Evolutionary conservation across 2,329 filamentous ascomycete genomes (phyloP).

Genomic region (Nothopassalora personata): DNA sequence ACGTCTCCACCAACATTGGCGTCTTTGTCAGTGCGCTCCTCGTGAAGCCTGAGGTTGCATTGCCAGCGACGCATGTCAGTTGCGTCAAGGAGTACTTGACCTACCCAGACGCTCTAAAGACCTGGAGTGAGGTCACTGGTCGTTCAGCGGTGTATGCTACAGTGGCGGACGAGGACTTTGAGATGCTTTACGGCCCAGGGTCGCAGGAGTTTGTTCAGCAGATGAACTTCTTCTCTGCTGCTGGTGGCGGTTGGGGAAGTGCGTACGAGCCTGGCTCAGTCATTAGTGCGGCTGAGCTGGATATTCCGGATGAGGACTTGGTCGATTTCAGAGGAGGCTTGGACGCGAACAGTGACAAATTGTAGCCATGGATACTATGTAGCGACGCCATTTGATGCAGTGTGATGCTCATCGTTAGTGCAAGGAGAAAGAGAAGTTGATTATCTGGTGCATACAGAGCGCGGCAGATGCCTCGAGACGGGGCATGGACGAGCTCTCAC

Average conservation of each 20-base stretch:
- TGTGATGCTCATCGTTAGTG: too few relatives aligned
- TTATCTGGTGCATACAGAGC: too few relatives aligned
- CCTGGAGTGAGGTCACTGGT: neutral
- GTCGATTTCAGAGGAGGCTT: neutral
- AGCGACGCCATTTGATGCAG: too few relatives aligned
- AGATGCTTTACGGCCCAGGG: neutral
- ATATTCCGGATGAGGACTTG: neutral
- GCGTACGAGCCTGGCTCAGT: neutral
- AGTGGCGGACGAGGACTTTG: neutral
- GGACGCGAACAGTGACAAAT: neutral
- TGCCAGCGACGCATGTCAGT: neutral
- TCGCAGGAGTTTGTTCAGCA: neutral
- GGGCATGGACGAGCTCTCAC: too few relatives aligned
- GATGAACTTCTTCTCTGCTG: neutral
- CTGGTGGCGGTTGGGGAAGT: neutral
- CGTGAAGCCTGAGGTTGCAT: neutral
- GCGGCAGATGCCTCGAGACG: too few relatives aligned
- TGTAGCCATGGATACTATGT: neutral
- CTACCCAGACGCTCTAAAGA: neutral
- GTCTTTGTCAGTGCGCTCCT: neutral
- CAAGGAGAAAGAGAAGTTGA: too few relatives aligned
- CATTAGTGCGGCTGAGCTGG: neutral
- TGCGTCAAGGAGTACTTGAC: neutral
- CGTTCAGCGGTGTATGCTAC: neutral
- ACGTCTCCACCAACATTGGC: neutral